Base-by-base conservation (phyloP, 108 stramenopile species). In the Fragilaria radians region DNA sequence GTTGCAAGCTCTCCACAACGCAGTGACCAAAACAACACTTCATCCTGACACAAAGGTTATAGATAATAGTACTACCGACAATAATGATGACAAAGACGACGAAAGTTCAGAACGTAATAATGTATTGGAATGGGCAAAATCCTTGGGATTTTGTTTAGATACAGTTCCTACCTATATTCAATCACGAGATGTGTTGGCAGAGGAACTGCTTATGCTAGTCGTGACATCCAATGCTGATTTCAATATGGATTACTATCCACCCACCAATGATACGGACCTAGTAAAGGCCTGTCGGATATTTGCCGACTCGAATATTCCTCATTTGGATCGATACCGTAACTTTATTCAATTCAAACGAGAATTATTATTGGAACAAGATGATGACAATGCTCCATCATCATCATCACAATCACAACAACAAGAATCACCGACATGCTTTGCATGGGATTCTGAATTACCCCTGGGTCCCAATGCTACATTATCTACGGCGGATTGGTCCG, bases 181-280 rank as follows among this genome's bases (percentile, higher is more conserved):
- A 36, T 5, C 48, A 33, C 28, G 58, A 28, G 54, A 78, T 33
- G 54, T 68, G 1, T 55, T 81, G 22, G 54, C 34, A 31, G 73
- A 83, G 26, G 78, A 74, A 32, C 45, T 91, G 0, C 73, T 65
- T 52, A 73, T 72, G 61, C 55, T 86, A 9, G 80, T 86, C 1
- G 63, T 70, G 7, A 71, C 72, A 30, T 57, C 67, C 1, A 82
- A 78, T 66, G 89, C 89, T 11, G 77, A 85, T 34, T 80, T 66
- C 42, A 83, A 91, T 61, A 87, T 87, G 86, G 86, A 36, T 1
- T 76, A 71, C 50, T 83, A 91, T 42, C 89, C 89, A 5, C 89
- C 89, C 7, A 76, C 71, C 1, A 66, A 76, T 9, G 55, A 74
- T 1, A 73, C 68, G 19, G 67, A 64, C 3, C 26, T 85, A 17